These are phyloP conservation scores for Begonia loranthoides DNA, from an alignment of 306 rosid genomes.

Conservation along the genomic window DNA sequence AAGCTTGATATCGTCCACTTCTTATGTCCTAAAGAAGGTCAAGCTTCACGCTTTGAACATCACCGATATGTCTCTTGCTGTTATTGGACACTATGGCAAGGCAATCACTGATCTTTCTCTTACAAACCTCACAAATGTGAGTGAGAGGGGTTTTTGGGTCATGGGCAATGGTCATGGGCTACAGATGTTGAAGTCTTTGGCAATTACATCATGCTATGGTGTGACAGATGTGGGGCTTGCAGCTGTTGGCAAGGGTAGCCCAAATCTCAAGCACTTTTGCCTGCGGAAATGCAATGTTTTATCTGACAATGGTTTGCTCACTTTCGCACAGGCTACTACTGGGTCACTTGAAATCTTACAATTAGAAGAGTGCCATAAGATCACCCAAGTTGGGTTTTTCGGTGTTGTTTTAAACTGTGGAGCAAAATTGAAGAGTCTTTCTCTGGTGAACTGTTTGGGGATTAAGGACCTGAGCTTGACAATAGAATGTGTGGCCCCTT, in stretches of 20 bases:
- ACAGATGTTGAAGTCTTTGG: conserved; percentile 59
- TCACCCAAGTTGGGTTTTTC: conserved; percentile 71
- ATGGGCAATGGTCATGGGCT: conserved; percentile 82
- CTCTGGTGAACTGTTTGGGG: conserved; percentile 66
- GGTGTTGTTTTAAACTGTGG: conserved; percentile 54
- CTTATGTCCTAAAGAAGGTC: conserved; percentile 44
- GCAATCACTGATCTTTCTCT: conserved; percentile 54
- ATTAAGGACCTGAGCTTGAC: conserved; percentile 42
- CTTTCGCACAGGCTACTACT: conserved; percentile 62
- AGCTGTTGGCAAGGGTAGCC: conserved; percentile 81
- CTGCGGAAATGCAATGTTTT: conserved; percentile 52
- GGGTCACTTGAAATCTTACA: conserved; percentile 60
- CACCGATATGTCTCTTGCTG: conserved; percentile 79
- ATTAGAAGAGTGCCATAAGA: conserved; percentile 85
- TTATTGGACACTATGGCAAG: conserved; percentile 74
- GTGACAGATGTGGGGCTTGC: conserved; percentile 62
- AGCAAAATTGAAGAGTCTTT: conserved; percentile 56
- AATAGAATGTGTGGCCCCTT: conserved; percentile 30
- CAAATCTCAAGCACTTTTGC: conserved; percentile 52
- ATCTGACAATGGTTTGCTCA: conserved; percentile 68
- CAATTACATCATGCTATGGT: conserved; percentile 56
- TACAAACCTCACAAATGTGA: conserved; percentile 44
- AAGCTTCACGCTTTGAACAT: conserved; percentile 62
- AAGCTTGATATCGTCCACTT: conserved; percentile 42
- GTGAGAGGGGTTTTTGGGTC: conserved; percentile 87